Evolutionary conservation across 768 basidiomycete species (phyloP).

Genomic region (Fistulinella prunicolor): DNA sequence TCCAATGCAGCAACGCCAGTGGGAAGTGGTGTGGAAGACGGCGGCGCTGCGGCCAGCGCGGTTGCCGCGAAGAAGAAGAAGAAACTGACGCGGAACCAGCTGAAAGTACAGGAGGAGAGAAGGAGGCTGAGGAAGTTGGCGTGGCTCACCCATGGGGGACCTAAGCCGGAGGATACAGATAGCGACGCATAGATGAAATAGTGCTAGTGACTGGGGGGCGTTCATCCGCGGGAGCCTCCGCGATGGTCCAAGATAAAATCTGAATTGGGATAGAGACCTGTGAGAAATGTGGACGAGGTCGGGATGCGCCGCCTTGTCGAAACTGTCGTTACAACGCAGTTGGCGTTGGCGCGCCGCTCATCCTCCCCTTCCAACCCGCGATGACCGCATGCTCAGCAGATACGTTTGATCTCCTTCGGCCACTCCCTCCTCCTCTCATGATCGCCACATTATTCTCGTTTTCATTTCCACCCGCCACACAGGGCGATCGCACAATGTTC

Average conservation of each 20-base stretch:
- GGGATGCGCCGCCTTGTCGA: slow-evolving; percentile 7
- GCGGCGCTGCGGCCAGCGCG: slow-evolving; percentile 34
- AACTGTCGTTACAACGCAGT: slow-evolving; percentile 16
- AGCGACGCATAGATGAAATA: slow-evolving; percentile 37
- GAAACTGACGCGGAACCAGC: slow-evolving; percentile 84
- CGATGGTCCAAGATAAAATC: slow-evolving; percentile 33
- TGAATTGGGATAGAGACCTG: slow-evolving; percentile 2
- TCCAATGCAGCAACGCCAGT: slow-evolving; percentile 74
- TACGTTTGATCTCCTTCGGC: not conserved
- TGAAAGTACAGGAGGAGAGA: slow-evolving; percentile 87
- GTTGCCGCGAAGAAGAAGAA: slow-evolving; percentile 73
- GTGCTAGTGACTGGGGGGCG: slow-evolving; percentile 22
- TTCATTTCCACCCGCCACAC: slow-evolving; percentile 14
- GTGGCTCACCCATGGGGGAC: slow-evolving; percentile 83
- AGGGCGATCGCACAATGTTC: slow-evolving; percentile 4
- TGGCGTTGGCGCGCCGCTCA: slow-evolving; percentile 16
- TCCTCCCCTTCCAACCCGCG: slow-evolving; percentile 11
- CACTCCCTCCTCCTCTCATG: slow-evolving; percentile 8
- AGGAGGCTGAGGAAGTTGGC: slow-evolving; percentile 72
- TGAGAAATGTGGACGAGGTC: not conserved
- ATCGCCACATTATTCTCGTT: slow-evolving; percentile 13
- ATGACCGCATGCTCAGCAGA: slow-evolving; percentile 10
- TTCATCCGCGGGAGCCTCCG: slow-evolving; percentile 26
- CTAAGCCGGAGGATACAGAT: slow-evolving; percentile 81
- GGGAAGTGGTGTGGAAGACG: slow-evolving; percentile 74